These are phyloP conservation scores for Tulasnella calospora DNA, from an alignment of 768 basidiomycete genomes.

Conservation along the genomic window DNA sequence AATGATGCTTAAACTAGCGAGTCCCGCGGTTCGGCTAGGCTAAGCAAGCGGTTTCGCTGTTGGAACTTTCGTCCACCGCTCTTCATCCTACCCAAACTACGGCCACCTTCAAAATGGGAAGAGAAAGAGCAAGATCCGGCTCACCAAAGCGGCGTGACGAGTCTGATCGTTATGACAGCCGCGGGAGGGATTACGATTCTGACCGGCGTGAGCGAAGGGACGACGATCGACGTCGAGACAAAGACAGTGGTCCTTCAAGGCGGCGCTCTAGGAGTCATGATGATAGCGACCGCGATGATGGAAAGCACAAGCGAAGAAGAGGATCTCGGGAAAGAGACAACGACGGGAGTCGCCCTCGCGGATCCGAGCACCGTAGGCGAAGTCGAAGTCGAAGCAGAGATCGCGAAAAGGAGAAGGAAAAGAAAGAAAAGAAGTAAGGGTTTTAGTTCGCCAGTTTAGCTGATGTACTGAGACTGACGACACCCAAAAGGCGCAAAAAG, in stretches of 20 bases:
- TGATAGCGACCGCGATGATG: conserved; percentile 29
- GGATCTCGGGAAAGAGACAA: conserved; percentile 30
- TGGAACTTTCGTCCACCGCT: neutral
- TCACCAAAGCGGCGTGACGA: conserved; percentile 11
- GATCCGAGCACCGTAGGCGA: conserved; percentile 33
- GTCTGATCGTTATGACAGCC: conserved; percentile 8
- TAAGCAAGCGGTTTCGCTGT: neutral
- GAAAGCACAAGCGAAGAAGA: conserved; percentile 31
- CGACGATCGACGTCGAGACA: neutral
- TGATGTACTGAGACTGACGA: neutral
- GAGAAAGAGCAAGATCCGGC: conserved; percentile 19
- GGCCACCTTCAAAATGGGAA: neutral
- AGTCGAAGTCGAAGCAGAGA: conserved; percentile 42
- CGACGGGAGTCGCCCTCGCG: conserved; percentile 32
- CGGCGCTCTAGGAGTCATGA: conserved; percentile 19
- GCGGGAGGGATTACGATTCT: conserved; percentile 1
- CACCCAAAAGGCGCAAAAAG: conserved; percentile 63
- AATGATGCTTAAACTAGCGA: too few species aligned
- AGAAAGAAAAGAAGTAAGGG: conserved; percentile 47
- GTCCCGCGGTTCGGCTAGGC: neutral
- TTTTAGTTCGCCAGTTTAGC: neutral
- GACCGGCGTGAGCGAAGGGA: conserved; percentile 2
- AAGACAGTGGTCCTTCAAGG: neutral
- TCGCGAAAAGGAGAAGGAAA: conserved; percentile 42
- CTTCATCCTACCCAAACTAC: neutral